Evolutionary conservation across 2,329 filamentous ascomycete genomes (phyloP).

Genomic region (Fusarium odoratissimum): DNA sequence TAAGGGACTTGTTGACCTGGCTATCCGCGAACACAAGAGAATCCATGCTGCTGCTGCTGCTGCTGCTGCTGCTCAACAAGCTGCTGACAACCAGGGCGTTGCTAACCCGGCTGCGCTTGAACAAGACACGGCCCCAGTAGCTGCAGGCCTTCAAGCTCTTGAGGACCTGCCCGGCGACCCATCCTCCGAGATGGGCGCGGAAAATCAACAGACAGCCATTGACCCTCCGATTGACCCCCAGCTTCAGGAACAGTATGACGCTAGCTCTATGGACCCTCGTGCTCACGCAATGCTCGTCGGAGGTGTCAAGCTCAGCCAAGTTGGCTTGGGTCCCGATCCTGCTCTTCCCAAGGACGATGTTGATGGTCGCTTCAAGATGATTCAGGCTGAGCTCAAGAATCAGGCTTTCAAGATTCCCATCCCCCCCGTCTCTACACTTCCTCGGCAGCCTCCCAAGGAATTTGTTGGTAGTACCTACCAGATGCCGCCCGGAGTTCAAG

Average conservation of each 20-base stretch:
- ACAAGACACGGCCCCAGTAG: not conserved
- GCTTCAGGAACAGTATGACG: not conserved
- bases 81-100: not conserved
- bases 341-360: constrained; percentile 18
- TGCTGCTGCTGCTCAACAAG: not conserved
- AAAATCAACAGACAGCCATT: not conserved
- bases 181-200: not conserved
- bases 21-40: not conserved
- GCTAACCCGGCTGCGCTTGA: not conserved
- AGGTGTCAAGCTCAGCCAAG: not conserved
- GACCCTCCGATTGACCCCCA: not conserved
- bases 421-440: constrained; percentile 41
- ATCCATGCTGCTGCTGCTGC: not conserved
- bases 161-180: not conserved
- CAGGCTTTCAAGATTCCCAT: constrained; percentile 44
- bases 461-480: constrained; percentile 31
- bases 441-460: constrained; percentile 45
- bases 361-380: constrained; percentile 24
- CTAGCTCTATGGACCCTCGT: not conserved
- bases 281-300: not conserved
- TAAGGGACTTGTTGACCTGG: not conserved
- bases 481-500: constrained; percentile 17
- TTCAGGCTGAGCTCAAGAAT: constrained; percentile 38
- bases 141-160: not conserved
- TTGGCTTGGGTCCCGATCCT: not conserved